Conservation (phyloP, 2,329 filamentous ascomycete genomes). For the Monilinia laxa region DNA sequence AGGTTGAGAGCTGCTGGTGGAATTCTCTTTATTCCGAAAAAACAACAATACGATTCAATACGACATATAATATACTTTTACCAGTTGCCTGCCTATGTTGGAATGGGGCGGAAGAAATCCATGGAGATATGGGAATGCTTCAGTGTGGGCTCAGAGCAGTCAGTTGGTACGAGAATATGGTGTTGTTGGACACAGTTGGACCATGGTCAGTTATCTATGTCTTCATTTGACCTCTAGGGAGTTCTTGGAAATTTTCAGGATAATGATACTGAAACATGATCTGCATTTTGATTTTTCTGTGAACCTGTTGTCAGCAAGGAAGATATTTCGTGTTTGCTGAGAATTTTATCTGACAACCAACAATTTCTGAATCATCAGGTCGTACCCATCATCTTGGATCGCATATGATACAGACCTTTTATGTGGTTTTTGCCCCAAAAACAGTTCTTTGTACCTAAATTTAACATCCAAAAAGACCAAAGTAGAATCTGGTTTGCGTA, state of each 20-base stretch:
- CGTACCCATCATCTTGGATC: no score
- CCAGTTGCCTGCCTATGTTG: no score
- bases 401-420: not conserved
- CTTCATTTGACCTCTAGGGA: not conserved
- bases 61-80: not conserved
- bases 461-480: not conserved
- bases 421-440: not conserved
- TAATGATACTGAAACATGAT: not conserved
- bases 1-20: not conserved
- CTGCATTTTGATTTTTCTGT: not conserved
- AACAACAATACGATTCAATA: not conserved
- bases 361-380: constrained; percentile 5
- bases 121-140: no score
- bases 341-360: not conserved
- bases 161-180: no score
- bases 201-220: no score
- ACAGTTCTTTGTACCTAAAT: not conserved
- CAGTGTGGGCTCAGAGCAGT: no score
- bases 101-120: no score
- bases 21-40: not conserved
- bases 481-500: not conserved
- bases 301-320: not conserved
- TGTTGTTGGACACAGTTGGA: not conserved
- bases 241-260: not conserved
- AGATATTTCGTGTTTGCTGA: not conserved